Conservation (phyloP, 176 grass and related monocot species). For the Pharus latifolius region DNA sequence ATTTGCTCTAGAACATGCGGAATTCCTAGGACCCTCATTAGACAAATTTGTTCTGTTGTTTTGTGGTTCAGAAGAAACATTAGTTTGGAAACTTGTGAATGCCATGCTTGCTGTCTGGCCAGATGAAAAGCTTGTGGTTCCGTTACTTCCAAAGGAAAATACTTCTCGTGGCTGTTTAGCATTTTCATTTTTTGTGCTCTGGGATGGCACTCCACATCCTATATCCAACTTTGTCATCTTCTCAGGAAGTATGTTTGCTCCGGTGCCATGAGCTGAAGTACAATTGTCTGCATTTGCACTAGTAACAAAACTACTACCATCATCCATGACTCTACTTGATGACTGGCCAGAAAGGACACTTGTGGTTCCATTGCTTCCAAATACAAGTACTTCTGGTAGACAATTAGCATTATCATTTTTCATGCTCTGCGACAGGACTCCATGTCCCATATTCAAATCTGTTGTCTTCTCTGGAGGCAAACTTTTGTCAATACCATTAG, state of each 20-base stretch:
- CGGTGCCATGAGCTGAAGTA: conserved; percentile 8
- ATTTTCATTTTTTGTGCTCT: conserved; percentile 29
- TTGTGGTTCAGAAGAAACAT: conserved; percentile 16
- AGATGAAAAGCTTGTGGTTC: conserved; percentile 35
- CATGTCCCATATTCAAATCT: conserved; percentile 8
- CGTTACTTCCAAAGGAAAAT: conserved; percentile 48
- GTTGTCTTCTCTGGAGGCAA: background rate
- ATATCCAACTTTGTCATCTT: conserved; percentile 53
- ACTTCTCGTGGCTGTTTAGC: background rate
- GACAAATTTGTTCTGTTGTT: background rate
- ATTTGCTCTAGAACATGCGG: conserved; percentile 3
- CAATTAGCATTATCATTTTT: conserved; percentile 5
- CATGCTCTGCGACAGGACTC: background rate
- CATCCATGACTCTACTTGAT: background rate
- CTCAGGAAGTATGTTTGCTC: conserved; percentile 25
- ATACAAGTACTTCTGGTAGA: conserved; percentile 8
- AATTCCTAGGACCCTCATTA: conserved; percentile 12
- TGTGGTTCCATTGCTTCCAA: conserved; percentile 1
- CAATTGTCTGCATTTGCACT: conserved; percentile 10
- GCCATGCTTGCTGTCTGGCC: conserved; percentile 19
- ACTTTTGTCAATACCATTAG: background rate
- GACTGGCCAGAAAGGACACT: background rate
- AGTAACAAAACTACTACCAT: conserved; percentile 3
- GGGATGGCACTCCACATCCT: conserved; percentile 19
- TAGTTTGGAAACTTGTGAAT: conserved; percentile 9